Percentiles rank a stretch among this genome's conserved stretches.
Conservation (phyloP, 306 rosid species). For the Carpinus viminea region DNA sequence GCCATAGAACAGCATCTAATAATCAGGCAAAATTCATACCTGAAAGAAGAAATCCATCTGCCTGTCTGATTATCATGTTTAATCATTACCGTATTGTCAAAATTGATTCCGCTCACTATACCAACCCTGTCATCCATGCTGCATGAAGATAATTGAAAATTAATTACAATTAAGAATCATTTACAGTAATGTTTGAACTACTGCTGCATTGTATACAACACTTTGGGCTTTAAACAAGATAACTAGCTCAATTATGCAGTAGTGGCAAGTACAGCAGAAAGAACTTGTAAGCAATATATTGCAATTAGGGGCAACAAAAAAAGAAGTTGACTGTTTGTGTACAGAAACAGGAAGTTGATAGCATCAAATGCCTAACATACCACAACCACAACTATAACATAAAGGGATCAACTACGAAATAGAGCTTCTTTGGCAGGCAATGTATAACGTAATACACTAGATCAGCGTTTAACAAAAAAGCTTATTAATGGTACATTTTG, state of each 20-base stretch:
- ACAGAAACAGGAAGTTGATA: no score
- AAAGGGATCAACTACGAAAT: not conserved
- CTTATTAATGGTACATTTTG: not conserved
- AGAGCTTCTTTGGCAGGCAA: not conserved
- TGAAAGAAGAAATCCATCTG: constrained; percentile 76
- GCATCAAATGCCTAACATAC: not conserved
- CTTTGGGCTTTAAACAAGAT: not conserved
- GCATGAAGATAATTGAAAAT: constrained; percentile 29
- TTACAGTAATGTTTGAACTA: not conserved
- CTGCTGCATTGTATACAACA: not conserved
- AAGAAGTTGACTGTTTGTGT: no score
- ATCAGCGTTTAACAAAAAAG: not conserved
- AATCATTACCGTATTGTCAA: constrained; percentile 43
- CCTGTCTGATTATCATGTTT: constrained; percentile 63
- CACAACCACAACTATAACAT: not conserved
- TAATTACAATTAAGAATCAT: constrained; percentile 14
- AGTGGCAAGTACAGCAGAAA: not conserved
- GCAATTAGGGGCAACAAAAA: not conserved
- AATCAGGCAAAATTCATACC: constrained; percentile 42
- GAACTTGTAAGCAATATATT: not conserved
- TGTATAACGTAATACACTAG: not conserved
- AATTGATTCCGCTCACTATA: constrained; percentile 62
- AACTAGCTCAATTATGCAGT: not conserved
- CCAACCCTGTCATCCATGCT: constrained; percentile 71
- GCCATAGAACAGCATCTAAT: constrained; percentile 2